Percentiles rank a stretch among this genome's conserved stretches.
These are phyloP conservation scores for Sapria himalayana DNA, from an alignment of 345 rosid species.

Conservation along the genomic window DNA sequence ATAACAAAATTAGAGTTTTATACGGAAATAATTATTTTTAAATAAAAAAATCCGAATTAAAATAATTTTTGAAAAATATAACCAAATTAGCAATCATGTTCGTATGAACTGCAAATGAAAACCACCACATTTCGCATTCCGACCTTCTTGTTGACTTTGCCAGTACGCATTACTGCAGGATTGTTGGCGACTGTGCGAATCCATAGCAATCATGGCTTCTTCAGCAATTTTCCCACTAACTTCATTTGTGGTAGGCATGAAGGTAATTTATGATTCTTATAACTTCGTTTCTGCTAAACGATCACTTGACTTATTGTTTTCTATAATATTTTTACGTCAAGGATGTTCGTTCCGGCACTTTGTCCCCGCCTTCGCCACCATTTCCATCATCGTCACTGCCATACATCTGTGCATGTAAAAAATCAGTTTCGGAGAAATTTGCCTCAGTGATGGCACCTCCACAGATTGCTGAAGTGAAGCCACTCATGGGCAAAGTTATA, in stretches of 20 bases:
- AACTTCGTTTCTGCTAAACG: background rate
- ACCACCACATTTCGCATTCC: too few relatives aligned
- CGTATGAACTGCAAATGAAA: too few relatives aligned
- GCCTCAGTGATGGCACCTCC: conserved; percentile 67
- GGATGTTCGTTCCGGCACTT: background rate
- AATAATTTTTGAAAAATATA: too few relatives aligned
- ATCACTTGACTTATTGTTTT: too few relatives aligned
- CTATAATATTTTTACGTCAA: background rate
- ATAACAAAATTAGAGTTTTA: too few relatives aligned
- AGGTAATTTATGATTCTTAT: conserved; percentile 11
- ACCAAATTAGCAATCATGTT: too few relatives aligned
- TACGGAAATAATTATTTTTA: too few relatives aligned
- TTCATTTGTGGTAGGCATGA: conserved; percentile 13
- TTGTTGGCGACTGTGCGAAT: too few relatives aligned
- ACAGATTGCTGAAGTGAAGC: conserved; percentile 49
- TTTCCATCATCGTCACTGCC: conserved; percentile 23
- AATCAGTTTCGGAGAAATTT: conserved; percentile 30
- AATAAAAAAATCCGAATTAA: too few relatives aligned
- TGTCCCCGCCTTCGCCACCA: conserved; percentile 8
- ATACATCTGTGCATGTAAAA: conserved; percentile 30
- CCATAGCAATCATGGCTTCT: conserved; percentile 19
- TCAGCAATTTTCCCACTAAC: conserved; percentile 21
- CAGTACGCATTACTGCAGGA: too few relatives aligned
- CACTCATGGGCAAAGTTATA: conserved; percentile 68
- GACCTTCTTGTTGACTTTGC: too few relatives aligned